Conservation (phyloP, 2,329 filamentous ascomycete genomes). For the Emergomyces pasteurianus region DNA sequence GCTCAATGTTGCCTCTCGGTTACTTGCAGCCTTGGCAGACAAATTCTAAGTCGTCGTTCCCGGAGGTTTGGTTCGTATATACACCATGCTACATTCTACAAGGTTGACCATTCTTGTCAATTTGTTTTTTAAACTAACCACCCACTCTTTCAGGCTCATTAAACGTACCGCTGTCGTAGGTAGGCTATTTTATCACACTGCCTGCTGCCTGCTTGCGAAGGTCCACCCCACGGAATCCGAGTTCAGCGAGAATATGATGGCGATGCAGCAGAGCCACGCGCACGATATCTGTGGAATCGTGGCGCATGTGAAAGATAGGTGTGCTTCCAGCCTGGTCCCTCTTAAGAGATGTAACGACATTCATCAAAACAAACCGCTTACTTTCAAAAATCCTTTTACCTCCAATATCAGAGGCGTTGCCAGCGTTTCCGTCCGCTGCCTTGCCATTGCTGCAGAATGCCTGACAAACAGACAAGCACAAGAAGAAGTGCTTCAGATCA, state of each 20-base stretch:
- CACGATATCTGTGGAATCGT: conserved; percentile 82
- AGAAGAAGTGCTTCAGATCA: conserved; percentile 65
- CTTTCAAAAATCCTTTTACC: not conserved
- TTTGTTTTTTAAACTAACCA: not conserved
- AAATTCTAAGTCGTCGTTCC: conserved; percentile 61
- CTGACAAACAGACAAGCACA: conserved; percentile 60
- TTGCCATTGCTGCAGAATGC: conserved; percentile 65
- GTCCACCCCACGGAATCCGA: conserved; percentile 58
- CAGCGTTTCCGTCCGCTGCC: conserved; percentile 64
- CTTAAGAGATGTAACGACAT: not conserved
- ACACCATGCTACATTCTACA: not conserved
- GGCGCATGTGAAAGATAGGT: conserved; percentile 68
- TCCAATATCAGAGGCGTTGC: conserved; percentile 48
- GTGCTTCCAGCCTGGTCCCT: conserved; percentile 12
- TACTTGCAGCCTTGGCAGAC: conserved; percentile 60
- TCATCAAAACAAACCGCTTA: not conserved
- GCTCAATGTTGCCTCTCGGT: conserved; percentile 77
- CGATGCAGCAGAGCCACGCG: conserved; percentile 60
- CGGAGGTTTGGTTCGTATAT: conserved; percentile 62
- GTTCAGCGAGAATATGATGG: conserved; percentile 53
- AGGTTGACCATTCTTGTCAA: not conserved
- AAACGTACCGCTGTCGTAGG: conserved; percentile 72
- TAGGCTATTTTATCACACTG: conserved; percentile 78
- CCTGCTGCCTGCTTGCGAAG: conserved; percentile 68
- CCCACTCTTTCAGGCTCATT: conserved; percentile 51